Conservation (phyloP, 2,329 filamentous ascomycete species). For the Hymenoscyphus occultus region DNA sequence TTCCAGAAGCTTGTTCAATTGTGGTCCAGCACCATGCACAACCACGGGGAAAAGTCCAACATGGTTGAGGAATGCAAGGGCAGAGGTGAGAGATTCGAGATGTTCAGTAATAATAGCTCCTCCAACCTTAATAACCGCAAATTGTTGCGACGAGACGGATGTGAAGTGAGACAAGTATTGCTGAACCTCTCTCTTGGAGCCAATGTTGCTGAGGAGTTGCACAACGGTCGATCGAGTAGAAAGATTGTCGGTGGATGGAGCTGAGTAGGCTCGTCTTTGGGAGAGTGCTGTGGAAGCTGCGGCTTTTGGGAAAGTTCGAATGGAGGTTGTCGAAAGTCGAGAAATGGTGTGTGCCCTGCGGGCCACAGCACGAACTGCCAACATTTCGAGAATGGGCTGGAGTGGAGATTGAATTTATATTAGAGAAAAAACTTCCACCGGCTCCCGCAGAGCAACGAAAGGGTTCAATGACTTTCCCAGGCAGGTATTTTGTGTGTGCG, state of each 20-base stretch:
- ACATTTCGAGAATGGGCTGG: constrained; percentile 30
- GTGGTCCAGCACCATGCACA: constrained; percentile 90
- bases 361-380: constrained; percentile 35
- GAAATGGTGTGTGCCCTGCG: constrained; percentile 31
- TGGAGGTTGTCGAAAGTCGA: constrained; percentile 28
- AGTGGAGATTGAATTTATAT: constrained; percentile 24
- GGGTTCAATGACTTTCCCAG: constrained; percentile 25
- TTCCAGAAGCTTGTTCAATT: constrained; percentile 88
- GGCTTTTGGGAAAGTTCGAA: constrained; percentile 32
- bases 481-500: constrained; percentile 18
- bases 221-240: constrained; percentile 75
- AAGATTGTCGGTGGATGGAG: constrained; percentile 32
- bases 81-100: constrained; percentile 84
- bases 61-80: constrained; percentile 87
- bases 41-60: constrained; percentile 94
- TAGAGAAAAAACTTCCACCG: constrained; percentile 24
- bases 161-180: constrained; percentile 98
- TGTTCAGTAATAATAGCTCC: constrained; percentile 95
- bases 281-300: constrained; percentile 28
- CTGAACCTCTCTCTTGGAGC: constrained; percentile 92
- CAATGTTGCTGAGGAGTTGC: constrained; percentile 90
- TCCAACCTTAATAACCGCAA: constrained; percentile 97
- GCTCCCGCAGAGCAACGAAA: constrained; percentile 31
- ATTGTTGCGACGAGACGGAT: constrained; percentile 93
- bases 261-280: constrained; percentile 33